phyloP scores from a whole-genome alignment of 2,329 filamentous ascomycete species.

The Chaetomiaceae sp. region DNA sequence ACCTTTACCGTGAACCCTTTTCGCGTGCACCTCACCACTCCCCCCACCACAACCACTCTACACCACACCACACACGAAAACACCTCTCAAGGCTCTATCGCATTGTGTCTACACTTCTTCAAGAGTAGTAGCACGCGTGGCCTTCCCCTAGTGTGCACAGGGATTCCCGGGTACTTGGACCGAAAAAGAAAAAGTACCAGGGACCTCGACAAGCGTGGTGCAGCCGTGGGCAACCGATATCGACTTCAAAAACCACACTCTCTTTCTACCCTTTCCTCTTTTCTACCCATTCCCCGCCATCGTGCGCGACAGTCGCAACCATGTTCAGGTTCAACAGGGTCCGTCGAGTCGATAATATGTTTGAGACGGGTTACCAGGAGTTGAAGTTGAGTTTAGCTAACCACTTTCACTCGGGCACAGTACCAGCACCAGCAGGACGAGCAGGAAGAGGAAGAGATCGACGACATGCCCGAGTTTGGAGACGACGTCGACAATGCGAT shows the following conservation, averaged over 20 bases:
- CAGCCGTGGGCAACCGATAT: background rate
- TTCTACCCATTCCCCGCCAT: background rate
- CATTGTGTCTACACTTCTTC: background rate
- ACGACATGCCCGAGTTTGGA: slow-evolving; percentile 58
- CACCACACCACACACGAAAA: background rate
- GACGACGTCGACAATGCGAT: slow-evolving; percentile 74
- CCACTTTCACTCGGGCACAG: too few relatives aligned
- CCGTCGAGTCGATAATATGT: background rate
- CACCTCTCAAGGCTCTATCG: background rate
- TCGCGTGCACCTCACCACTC: background rate
- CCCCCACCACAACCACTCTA: background rate
- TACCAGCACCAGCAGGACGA: slow-evolving; percentile 27
- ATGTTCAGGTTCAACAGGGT: background rate
- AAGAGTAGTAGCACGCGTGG: background rate
- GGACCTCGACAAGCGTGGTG: background rate
- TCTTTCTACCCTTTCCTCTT: background rate
- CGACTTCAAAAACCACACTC: background rate
- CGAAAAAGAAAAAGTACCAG: background rate
- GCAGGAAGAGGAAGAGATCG: slow-evolving; percentile 43
- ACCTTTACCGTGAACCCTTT: background rate
- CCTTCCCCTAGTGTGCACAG: background rate
- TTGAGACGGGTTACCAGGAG: slow-evolving; percentile 11
- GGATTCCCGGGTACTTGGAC: background rate
- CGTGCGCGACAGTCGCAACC: background rate
- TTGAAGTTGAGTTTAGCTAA: too few relatives aligned